Evolutionary conservation across 176 grass and related monocot genomes (phyloP).

Genomic region (Eragrostis curvula): DNA sequence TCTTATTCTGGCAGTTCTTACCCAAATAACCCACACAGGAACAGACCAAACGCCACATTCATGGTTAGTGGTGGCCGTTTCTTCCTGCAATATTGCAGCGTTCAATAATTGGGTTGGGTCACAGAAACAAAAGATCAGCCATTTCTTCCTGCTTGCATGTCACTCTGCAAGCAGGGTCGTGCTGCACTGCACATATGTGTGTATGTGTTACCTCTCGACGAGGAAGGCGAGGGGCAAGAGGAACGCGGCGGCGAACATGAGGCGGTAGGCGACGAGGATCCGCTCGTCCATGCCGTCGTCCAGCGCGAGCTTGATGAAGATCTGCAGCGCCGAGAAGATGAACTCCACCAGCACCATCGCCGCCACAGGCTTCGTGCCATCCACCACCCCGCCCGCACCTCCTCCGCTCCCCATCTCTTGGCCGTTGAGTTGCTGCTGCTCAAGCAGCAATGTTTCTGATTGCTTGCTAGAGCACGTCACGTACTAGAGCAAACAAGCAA

Average conservation of each 20-base stretch:
- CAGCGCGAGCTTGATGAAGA: conserved; percentile 70
- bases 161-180: neutral
- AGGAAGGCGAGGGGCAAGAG: conserved; percentile 74
- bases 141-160: neutral
- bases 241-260: conserved; percentile 60
- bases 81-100: too few species aligned
- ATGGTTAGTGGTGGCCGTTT: conserved; percentile 50
- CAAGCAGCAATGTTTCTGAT: too few species aligned
- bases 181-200: neutral
- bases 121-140: too few species aligned
- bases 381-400: neutral
- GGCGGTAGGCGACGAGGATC: conserved; percentile 70
- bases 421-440: too few species aligned
- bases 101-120: too few species aligned
- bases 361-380: conserved; percentile 36
- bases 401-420: neutral
- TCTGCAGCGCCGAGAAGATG: conserved; percentile 48
- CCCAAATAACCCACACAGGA: conserved; percentile 20
- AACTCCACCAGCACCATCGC: conserved; percentile 44
- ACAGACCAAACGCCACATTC: conserved; percentile 24
- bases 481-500: too few species aligned
- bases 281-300: conserved; percentile 71
- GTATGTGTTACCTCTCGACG: conserved; percentile 48
- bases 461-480: too few species aligned
- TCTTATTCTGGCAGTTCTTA: neutral